Evolutionary conservation across 495 filamentous ascomycete genomes (phyloP).

Genomic region (Delitschia confertaspora): DNA sequence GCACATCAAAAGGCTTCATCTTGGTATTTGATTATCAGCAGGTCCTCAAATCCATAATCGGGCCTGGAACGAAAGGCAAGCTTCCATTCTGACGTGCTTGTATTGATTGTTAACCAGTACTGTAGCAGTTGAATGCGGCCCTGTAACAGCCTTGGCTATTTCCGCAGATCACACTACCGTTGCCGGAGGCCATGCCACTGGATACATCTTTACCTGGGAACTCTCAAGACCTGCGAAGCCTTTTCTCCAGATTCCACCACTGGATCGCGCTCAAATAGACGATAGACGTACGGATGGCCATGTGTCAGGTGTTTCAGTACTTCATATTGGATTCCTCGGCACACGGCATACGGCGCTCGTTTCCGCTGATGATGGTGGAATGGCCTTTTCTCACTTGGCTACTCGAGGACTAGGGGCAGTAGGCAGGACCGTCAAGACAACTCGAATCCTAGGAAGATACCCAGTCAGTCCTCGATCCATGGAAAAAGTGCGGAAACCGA

Average conservation of each 20-base stretch:
- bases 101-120: neutral
- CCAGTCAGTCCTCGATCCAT: conserved; percentile 49
- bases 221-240: conserved; percentile 67
- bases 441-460: conserved; percentile 84
- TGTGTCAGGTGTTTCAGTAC: conserved; percentile 60
- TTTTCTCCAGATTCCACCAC: conserved; percentile 78
- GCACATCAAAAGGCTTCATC: conserved; percentile 88
- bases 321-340: conserved; percentile 92
- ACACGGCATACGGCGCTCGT: conserved; percentile 92
- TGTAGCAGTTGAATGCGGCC: conserved; percentile 78
- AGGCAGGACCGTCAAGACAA: conserved; percentile 77
- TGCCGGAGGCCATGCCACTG: conserved; percentile 79
- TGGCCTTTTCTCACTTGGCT: conserved; percentile 96
- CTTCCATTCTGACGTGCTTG: neutral
- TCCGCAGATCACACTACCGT: conserved; percentile 90
- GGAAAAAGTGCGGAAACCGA: conserved; percentile 69
- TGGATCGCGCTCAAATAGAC: conserved; percentile 56
- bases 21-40: conserved; percentile 96
- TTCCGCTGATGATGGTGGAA: conserved; percentile 89
- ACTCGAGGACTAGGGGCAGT: conserved; percentile 82
- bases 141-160: conserved; percentile 77
- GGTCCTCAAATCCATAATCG: conserved; percentile 84
- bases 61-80: conserved; percentile 85
- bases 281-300: conserved; percentile 70
- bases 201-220: conserved; percentile 97